Conservation (phyloP, 78 protist genomes). For the slime mould (Dictyostelium discoideum) region dicty_2.7 NC_007088.5:965501-966000, state of each 20-base stretch:
- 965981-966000: not conserved
- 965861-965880: constrained; percentile 21
- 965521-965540: constrained; percentile 26
- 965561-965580: constrained; percentile 9
- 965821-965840: constrained; percentile 38
- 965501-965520: constrained; percentile 11
- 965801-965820: constrained; percentile 36
- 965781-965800: constrained; percentile 26
- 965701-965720: not conserved
- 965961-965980: not conserved
- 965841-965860: constrained; percentile 21
- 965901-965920: constrained; percentile 35
- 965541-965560: constrained; percentile 3
- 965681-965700: constrained; percentile 44
- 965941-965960: constrained; percentile 34
- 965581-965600: constrained; percentile 23
- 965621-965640: constrained; percentile 34
- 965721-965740: too few species aligned
- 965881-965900: constrained; percentile 16
- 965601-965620: constrained; percentile 3
- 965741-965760: not conserved
- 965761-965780: not conserved
- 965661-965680: constrained; percentile 31
- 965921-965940: constrained; percentile 45
- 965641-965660: constrained; percentile 3